Evolutionary conservation across 768 basidiomycete genomes (phyloP), one percentile per base, ranked within the genome.

Genomic region (Gloeopeniophorella convolvens): DNA sequence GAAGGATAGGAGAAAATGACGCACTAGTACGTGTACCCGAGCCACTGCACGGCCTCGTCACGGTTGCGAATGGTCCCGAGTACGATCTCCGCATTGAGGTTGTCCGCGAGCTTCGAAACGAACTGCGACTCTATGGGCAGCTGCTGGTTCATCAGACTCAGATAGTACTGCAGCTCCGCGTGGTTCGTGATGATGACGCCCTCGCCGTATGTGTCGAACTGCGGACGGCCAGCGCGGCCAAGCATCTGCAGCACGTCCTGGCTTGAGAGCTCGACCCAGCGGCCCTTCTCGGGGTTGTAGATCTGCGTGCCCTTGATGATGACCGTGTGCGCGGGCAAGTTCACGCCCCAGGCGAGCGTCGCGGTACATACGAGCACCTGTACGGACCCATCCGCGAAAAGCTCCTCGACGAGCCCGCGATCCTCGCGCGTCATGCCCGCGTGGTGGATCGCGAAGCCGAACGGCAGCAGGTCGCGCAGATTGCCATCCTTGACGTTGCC

Each of bases 281-380:
- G 82, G 16, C 96, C 96, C 69, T 98, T 96, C 68, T 96, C 94
- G 0, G 96, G 96, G 66, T 96, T 97, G 70, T 98, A 99, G 54
- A 98, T 94, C 69, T 98, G 94, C 0, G 96, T 98, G n/a, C 96
- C 96, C 66, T 98, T 99, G 75, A 99, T 97, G 71, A 98, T 92
- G 68, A 97, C 95, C 7, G 91, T 87, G 57, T 98, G 96, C 1
- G 94, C 95, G 3, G 96, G 96, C 0, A 98, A 72, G 64, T 99
- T 99, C 68, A 99, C 95, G 72, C 95, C 96, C 96, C 96, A 99
- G 1, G 96, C 96, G 31, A 99, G 83, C 2, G 95, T 98, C 4
- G 96, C 96, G 0, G 96, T 99, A 65, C 91, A 96, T 36, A 96
- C 91, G 21, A 99, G 74, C 0, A 98, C 94, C 63, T 95, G 93